Conservation (phyloP, 495 filamentous ascomycete genomes). For the Parachaetomium inaequale region DNA sequence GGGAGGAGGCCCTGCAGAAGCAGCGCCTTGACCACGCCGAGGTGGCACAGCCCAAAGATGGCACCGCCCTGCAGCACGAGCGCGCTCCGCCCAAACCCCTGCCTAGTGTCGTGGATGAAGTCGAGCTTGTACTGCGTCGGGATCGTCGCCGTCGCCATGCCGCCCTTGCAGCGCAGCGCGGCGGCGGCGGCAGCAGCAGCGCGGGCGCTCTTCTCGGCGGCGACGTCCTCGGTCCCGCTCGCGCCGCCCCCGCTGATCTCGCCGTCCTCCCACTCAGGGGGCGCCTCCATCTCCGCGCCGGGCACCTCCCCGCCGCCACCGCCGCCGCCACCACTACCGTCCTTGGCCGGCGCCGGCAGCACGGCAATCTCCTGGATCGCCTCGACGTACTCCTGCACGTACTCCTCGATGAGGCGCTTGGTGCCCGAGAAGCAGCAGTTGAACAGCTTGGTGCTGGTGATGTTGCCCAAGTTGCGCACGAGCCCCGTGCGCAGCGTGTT, state of each 20-base stretch:
- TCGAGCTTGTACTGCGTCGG: conserved; percentile 84
- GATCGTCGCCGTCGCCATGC: conserved; percentile 36
- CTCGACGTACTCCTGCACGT: conserved; percentile 76
- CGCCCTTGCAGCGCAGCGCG: background rate
- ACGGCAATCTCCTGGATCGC: conserved; percentile 73
- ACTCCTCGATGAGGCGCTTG: conserved; percentile 87
- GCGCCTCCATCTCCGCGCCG: background rate
- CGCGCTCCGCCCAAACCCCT: conserved; percentile 83
- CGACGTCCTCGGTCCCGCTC: background rate
- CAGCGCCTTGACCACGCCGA: conserved; percentile 87
- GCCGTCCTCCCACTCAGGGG: conserved; percentile 4
- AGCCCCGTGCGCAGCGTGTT: conserved; percentile 81
- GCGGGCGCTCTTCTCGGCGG: background rate
- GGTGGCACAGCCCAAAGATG: conserved; percentile 86
- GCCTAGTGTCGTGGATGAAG: conserved; percentile 82
- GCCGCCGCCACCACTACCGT: no score
- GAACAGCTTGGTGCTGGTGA: conserved; percentile 78
- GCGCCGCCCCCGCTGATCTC: background rate
- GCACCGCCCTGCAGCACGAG: conserved; percentile 87
- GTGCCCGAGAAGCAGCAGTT: conserved; percentile 84
- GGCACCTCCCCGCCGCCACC: conserved; percentile 10
- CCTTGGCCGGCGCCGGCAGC: conserved; percentile 60
- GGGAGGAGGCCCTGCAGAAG: conserved; percentile 81
- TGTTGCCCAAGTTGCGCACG: conserved; percentile 88
- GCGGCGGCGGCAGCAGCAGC: background rate